phyloP scores from a whole-genome alignment of 2,329 filamentous ascomycete genomes.

The Pyrenophora graminea region DNA sequence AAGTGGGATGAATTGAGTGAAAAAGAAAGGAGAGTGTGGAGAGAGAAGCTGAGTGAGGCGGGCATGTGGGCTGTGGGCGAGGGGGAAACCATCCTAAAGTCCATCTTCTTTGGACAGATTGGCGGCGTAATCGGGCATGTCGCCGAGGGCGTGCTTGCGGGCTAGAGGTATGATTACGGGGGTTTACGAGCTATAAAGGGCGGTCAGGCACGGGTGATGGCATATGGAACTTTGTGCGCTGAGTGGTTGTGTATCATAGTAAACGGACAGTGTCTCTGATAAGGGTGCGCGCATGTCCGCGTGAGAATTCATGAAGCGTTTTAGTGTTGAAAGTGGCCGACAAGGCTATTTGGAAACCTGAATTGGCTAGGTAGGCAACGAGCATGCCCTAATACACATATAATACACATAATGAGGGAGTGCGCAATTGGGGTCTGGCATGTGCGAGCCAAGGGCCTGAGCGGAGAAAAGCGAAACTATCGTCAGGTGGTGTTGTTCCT shows the following conservation, averaged over 20 bases:
- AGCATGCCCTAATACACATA: no score
- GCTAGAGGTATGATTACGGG: neutral
- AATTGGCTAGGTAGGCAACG: no score
- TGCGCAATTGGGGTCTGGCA: slow-evolving; percentile 4
- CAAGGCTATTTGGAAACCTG: no score
- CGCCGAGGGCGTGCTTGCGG: slow-evolving; percentile 39
- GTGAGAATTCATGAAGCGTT: no score
- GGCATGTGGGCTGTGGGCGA: slow-evolving; percentile 81
- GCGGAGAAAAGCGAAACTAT: neutral
- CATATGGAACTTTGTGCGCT: slow-evolving; percentile 6
- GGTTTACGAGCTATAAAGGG: neutral
- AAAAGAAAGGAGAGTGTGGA: slow-evolving; percentile 70
- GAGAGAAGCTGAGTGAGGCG: slow-evolving; percentile 66
- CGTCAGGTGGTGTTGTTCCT: neutral
- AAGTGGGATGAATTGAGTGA: slow-evolving; percentile 72
- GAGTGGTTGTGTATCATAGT: slow-evolving; percentile 16
- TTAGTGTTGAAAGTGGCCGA: no score
- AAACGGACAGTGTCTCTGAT: slow-evolving; percentile 5
- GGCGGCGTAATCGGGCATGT: slow-evolving; percentile 59
- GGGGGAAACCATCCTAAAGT: slow-evolving; percentile 75
- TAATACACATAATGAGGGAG: no score
- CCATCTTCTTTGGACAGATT: slow-evolving; percentile 76
- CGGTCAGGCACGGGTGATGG: neutral
- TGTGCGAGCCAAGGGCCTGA: neutral
- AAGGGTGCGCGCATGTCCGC: neutral